Percentiles rank a stretch among this genome's conserved stretches.
Conservation (phyloP, 2,329 filamentous ascomycete species). For the Beauveria caledonica region DNA sequence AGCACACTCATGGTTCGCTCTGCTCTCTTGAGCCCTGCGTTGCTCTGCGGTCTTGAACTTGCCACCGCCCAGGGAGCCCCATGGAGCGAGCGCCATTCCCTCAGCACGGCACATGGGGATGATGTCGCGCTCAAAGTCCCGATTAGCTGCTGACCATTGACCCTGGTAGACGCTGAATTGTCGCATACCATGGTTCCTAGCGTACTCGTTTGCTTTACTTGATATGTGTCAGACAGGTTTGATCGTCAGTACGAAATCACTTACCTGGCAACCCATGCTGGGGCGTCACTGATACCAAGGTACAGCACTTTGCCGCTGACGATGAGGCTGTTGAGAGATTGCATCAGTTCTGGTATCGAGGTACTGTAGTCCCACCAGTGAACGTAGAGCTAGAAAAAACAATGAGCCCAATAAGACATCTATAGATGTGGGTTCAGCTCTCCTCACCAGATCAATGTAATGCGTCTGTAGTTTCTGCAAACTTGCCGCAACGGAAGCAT, state of each 20-base stretch:
- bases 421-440: not conserved
- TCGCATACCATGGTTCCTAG: slow-evolving; percentile 59
- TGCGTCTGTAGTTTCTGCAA: slow-evolving; percentile 55
- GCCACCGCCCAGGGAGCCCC: slow-evolving; percentile 47
- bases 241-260: not conserved
- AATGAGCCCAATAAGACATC: not conserved
- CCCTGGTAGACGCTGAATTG: slow-evolving; percentile 52
- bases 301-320: slow-evolving; percentile 53
- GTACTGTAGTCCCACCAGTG: slow-evolving; percentile 64
- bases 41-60: slow-evolving; percentile 34
- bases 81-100: slow-evolving; percentile 48
- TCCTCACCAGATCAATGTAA: slow-evolving; percentile 56
- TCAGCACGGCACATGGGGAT: slow-evolving; percentile 35
- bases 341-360: slow-evolving; percentile 48
- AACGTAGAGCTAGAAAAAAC: slow-evolving; percentile 51
- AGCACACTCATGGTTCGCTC: slow-evolving; percentile 29
- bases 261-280: slow-evolving; percentile 57
- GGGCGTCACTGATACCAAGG: slow-evolving; percentile 59
- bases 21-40: slow-evolving; percentile 27
- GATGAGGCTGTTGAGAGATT: slow-evolving; percentile 55
- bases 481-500: slow-evolving; percentile 45
- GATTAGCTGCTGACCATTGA: slow-evolving; percentile 30
- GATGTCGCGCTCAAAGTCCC: slow-evolving; percentile 35
- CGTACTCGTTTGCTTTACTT: slow-evolving; percentile 59
- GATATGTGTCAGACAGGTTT: slow-evolving; percentile 6